Evolutionary conservation across 1,284 basidiomycete species (phyloP).

Genomic region (Ganoderma lucidum): DNA sequence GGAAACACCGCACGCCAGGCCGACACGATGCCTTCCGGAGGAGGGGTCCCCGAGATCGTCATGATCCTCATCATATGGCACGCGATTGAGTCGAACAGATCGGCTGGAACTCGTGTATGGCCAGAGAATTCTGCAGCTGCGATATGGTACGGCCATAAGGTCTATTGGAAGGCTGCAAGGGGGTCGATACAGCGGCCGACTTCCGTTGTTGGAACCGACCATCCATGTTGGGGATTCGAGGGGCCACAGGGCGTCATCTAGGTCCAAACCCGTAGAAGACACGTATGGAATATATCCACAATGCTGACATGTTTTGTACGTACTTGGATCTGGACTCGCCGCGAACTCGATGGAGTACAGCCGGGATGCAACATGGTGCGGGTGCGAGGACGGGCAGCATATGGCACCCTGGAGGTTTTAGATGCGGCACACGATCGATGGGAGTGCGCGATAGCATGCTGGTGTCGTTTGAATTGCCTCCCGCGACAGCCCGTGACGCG

Average conservation of each 20-base stretch:
- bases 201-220: conserved; percentile 18
- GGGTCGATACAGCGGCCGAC: conserved; percentile 11
- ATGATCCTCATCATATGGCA: conserved; percentile 20
- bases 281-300: conserved; percentile 16
- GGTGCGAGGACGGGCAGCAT: conserved; percentile 19
- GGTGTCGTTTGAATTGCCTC: conserved; percentile 22
- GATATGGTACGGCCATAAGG: conserved; percentile 27
- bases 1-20: conserved; percentile 18
- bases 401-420: conserved; percentile 28
- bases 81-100: conserved; percentile 21
- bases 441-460: conserved; percentile 18
- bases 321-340: conserved; percentile 24
- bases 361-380: conserved; percentile 16
- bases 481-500: conserved; percentile 31
- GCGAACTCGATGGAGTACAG: conserved; percentile 10
- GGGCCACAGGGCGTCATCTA: conserved; percentile 21
- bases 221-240: conserved; percentile 21
- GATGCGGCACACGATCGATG: conserved; percentile 27
- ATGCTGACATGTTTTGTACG: conserved; percentile 30
- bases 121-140: conserved; percentile 21
- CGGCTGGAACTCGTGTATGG: conserved; percentile 21
- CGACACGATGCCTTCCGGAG: conserved; percentile 15
- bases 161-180: conserved; percentile 19
- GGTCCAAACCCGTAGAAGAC: conserved; percentile 23
- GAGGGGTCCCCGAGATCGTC: conserved; percentile 14